These are phyloP conservation scores for Podospora appendiculata DNA, from an alignment of 495 filamentous ascomycete species.

Conservation along the genomic window DNA sequence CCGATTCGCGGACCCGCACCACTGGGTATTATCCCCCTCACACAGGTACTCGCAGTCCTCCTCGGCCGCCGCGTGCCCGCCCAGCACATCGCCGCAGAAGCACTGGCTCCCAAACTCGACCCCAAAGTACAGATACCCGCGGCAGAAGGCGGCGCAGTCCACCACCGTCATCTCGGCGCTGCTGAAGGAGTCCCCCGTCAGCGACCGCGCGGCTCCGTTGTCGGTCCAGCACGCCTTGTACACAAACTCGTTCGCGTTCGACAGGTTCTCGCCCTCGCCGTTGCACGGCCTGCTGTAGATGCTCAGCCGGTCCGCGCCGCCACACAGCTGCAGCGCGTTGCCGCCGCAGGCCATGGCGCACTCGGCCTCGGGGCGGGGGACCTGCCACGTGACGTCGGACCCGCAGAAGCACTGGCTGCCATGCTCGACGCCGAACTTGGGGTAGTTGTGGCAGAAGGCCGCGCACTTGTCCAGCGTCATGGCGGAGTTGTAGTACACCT, in stretches of 20 bases:
- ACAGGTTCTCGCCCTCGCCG: not conserved
- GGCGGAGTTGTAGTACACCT: not conserved
- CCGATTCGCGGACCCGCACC: not conserved
- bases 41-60: not conserved
- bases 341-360: slow-evolving; percentile 3
- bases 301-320: not conserved
- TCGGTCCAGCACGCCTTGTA: slow-evolving; percentile 1
- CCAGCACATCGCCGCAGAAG: not conserved
- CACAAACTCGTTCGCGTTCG: not conserved
- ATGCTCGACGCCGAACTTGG: slow-evolving; percentile 5
- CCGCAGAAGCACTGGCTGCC: slow-evolving; percentile 9
- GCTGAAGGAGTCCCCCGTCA: not conserved
- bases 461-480: slow-evolving; percentile 5
- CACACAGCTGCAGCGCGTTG: not conserved
- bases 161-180: not conserved
- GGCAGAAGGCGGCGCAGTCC: not conserved
- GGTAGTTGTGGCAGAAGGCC: not conserved
- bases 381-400: not conserved
- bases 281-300: not conserved
- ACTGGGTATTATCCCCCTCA: not conserved
- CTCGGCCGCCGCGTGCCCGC: not conserved
- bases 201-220: not conserved
- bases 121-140: not conserved
- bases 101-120: slow-evolving; percentile 2
- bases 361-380: not conserved